Conservation (phyloP, 108 stramenopile species). For the Stephanodiscus triporus region DNA sequence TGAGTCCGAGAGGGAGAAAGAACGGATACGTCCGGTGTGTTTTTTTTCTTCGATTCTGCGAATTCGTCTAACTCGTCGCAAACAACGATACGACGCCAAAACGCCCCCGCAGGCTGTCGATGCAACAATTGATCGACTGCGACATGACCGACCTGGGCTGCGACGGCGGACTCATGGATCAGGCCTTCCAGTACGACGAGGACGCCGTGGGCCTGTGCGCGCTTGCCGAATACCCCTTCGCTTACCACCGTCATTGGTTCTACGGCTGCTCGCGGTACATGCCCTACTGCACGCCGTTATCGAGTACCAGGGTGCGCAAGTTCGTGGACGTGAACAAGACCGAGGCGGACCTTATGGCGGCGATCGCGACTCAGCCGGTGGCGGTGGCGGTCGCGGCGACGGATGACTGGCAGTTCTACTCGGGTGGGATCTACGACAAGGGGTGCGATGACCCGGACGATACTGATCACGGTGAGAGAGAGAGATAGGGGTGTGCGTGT, state of each 20-base stretch:
- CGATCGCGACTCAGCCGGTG: conserved; percentile 80
- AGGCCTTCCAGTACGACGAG: conserved; percentile 92
- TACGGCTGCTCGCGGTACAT: conserved; percentile 65
- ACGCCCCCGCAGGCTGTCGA: conserved; percentile 57
- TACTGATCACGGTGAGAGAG: conserved; percentile 86
- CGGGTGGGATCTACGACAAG: conserved; percentile 84
- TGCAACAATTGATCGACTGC: conserved; percentile 95
- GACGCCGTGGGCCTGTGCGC: conserved; percentile 81
- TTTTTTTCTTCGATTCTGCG: no score
- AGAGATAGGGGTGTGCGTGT: not conserved
- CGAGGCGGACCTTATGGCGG: conserved; percentile 71
- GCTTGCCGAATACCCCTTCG: conserved; percentile 92
- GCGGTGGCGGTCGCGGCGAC: conserved; percentile 82
- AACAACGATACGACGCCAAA: not conserved
- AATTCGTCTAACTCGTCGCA: not conserved
- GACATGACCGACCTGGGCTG: conserved; percentile 89
- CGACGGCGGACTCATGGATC: conserved; percentile 95
- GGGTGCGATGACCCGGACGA: conserved; percentile 62
- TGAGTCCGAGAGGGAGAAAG: not conserved
- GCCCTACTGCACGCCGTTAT: conserved; percentile 76
- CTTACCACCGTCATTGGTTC: conserved; percentile 49
- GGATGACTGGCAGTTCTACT: conserved; percentile 95
- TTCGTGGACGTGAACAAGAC: conserved; percentile 82
- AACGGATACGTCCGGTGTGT: not conserved
- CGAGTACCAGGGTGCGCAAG: conserved; percentile 65